Base-by-base conservation (phyloP, 495 filamentous ascomycete genomes). In the Recurvomyces mirabilis region DNA sequence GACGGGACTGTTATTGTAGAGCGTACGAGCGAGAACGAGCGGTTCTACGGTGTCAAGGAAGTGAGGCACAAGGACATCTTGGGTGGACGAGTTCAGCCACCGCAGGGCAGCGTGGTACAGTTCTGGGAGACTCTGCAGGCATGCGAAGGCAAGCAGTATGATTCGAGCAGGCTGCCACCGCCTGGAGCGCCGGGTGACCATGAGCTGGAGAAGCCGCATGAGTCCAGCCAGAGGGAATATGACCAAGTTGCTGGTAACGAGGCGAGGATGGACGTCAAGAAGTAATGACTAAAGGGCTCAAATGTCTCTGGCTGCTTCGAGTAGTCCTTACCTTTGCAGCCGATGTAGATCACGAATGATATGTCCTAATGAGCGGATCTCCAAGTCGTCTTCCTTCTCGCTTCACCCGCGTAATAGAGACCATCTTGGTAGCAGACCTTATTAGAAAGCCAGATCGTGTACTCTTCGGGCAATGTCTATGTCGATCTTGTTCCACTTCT, bases 1-100 rank as follows among this genome's bases (percentile, higher is more conserved):
- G 82, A 93, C 46, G 87, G 87, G 1, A 91, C 86, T 1, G 68
- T 91, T 41, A 68, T 94, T 40, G 80, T 81, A 33, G 87, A 94
- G 60, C 75, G 87, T 14, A 77, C 74, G 3, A 84, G 89, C 53
- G 87, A 93, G 64, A 94, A 94, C 60, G 86, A 87, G 60, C 70
- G 76, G 6, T 93, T 91, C 55, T 94, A 89, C 60, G 74, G 74
- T 20, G 69, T 40, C 9, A 48, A 83, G 59, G 75, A 72, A 36
- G 70, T 93, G 36, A 68, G 72, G n/a, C 82, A 85, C 13, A 68
- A 71, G 21, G 80, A 93, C 48, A 87, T 94, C 47, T 64, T 94
- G 7, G 76, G 79, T 0, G 84, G 85, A 41, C 86, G 86, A 58
- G 77, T 76, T 18, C 71, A 74, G 36, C 74, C 82, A 55, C 74